Evolutionary conservation across 192 early-diverging fungal genomes (phyloP).

Genomic region (Lobosporangium transversale): DNA sequence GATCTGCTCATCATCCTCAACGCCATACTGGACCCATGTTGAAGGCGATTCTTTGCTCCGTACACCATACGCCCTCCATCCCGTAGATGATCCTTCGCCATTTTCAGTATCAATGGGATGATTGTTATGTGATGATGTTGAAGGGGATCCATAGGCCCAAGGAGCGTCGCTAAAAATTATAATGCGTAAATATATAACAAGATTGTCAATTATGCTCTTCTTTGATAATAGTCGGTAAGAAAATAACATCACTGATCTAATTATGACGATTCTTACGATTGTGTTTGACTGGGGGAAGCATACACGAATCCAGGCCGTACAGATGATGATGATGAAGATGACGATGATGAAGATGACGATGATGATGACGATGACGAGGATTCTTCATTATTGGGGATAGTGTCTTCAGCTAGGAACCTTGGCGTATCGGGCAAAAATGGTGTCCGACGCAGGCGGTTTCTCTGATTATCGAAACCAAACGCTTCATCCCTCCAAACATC

Average conservation of each 20-base stretch:
- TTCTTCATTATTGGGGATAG: neutral
- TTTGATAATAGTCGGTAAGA: neutral
- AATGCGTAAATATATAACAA: too few species aligned
- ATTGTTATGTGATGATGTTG: neutral
- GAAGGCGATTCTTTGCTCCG: slow-evolving; percentile 15
- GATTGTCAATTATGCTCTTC: too few species aligned
- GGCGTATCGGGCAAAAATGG: neutral
- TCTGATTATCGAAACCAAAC: neutral
- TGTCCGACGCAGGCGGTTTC: neutral
- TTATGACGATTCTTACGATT: too few species aligned
- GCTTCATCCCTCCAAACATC: slow-evolving; percentile 3
- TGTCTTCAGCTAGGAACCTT: neutral
- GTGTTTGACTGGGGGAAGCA: slow-evolving; percentile 20
- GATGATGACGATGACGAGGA: too few species aligned
- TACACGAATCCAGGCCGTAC: slow-evolving; percentile 19
- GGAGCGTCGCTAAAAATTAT: neutral
- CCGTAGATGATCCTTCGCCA: neutral
- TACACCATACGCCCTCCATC: neutral
- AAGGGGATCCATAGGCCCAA: slow-evolving; percentile 5
- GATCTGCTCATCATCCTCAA: slow-evolving; percentile 17
- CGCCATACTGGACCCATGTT: neutral
- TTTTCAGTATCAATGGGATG: neutral
- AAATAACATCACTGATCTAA: too few species aligned
- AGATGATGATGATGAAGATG: too few species aligned
- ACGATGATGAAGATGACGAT: too few species aligned